Evolutionary conservation across 1,284 basidiomycete genomes (phyloP), one percentile per base, ranked within the genome.

Genomic region (Paramarasmius palmivorus): DNA sequence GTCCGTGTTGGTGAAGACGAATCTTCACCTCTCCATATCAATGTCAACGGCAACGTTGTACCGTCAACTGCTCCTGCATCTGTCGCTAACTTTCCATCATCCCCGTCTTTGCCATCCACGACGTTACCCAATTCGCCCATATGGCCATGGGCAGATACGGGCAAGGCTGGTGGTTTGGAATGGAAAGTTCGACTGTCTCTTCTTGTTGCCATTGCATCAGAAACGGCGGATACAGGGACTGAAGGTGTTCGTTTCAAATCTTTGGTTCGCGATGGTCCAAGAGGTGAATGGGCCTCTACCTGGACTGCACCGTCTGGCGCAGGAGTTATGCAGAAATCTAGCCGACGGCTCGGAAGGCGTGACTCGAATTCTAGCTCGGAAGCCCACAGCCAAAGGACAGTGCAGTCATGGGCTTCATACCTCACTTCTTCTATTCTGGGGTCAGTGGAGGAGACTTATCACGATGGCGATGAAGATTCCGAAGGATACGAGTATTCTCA

Each of bases 121-220:
- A 41, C 37, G 26, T 20, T 32, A 32, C 29, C 29, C 12, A 32
- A 6, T 6, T 12, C 29, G 12, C 7, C 29, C 6, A 6, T 32
- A 32, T 32, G 29, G 29, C 29, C 29, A 32, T 32, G 29, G 29
- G 7, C 48, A 12, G 47, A 22, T 20, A 40, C 36, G 61, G 36
- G 50, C 10, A 54, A 59, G 39, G 61, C 68, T 0, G 92, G 93
- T 10, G 93, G 93, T 0, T 71, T 96, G 3, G 82, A 90, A 62
- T 97, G 94, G 94, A 88, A 86, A 60, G 84, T 97, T 12, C 76
- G 90, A 32, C 65, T 97, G 47, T 88, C 86, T 46, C 79, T 97
- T 46, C 77, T 95, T 15, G 92, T 96, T 2, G 83, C 86, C 15
- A 79, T 91, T 19, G 85, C 78, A 2, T 70, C 67, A 19, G 76